Conservation (phyloP, 352 stramenopile genomes). For the Phytopythium helicoides region DNA sequence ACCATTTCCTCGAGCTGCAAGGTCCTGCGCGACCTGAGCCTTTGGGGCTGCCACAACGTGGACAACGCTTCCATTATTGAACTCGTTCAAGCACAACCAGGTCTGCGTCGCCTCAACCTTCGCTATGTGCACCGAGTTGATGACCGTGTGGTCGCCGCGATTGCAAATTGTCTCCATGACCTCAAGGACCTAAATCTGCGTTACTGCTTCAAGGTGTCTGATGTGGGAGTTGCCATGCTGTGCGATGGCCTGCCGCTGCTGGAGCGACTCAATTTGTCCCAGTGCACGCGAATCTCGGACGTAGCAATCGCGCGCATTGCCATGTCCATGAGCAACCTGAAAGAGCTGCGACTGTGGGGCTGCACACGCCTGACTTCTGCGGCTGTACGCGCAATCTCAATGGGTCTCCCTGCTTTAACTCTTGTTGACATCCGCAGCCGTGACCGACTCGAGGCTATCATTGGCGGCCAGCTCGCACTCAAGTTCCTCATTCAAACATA, state of each 20-base stretch:
- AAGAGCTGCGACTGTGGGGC: conserved; percentile 78
- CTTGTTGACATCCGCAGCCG: conserved; percentile 77
- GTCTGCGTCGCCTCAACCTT: conserved; percentile 61
- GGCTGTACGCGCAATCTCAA: conserved; percentile 64
- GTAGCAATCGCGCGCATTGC: conserved; percentile 61
- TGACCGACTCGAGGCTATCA: conserved; percentile 74
- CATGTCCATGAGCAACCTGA: conserved; percentile 43
- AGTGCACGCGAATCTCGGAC: conserved; percentile 80
- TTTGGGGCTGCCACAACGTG: conserved; percentile 80
- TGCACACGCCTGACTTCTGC: conserved; percentile 81
- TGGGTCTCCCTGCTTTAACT: conserved; percentile 55
- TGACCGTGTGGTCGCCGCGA: conserved; percentile 61
- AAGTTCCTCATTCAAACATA: conserved; percentile 82
- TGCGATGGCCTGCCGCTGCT: conserved; percentile 46
- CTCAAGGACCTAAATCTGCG: conserved; percentile 76
- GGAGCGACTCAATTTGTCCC: conserved; percentile 74
- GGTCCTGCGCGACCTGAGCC: conserved; percentile 53
- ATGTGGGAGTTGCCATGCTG: conserved; percentile 52
- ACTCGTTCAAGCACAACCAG: conserved; percentile 41
- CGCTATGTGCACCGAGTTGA: conserved; percentile 86
- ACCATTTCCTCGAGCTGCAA: conserved; percentile 31
- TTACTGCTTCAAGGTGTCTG: conserved; percentile 88
- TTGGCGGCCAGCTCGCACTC: conserved; percentile 65
- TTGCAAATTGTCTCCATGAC: conserved; percentile 38
- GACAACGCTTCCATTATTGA: conserved; percentile 64